Evolutionary conservation across 345 rosid genomes (phyloP), one percentile per base, ranked within the genome.

Genomic region (Rhodomyrtus tomentosa): DNA sequence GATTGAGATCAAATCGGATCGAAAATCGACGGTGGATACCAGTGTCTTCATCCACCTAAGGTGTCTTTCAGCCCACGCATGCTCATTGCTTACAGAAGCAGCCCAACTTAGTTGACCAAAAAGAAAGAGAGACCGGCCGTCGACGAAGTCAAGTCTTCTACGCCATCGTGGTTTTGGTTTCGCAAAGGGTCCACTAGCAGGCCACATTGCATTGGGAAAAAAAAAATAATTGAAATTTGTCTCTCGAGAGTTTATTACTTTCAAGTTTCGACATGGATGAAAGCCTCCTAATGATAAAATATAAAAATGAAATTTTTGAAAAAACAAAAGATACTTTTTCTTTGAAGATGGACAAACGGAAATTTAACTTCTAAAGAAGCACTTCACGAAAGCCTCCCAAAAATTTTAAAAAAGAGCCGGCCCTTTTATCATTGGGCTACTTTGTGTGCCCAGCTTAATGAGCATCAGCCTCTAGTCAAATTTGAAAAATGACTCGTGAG

Each of bases 21-120:
- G 1, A 7, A 11, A 45, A 8, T 9, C 49, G 2, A 7, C 9
- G 10, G 8, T 2, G 10, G 10, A 7, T 45, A 1, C 10, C 2
- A 45, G 49, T 42, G 42, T 1, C 16, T 62, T 15, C 15, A 15
- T n/a, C 2, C 15, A 52, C 10, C 0, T 0, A 7, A 59, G 73
- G 73, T 18, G 45, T 18, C 76, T 68, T 68, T 68, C 76, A 9
- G 76, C 45, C 76, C 76, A 36, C 45, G 45, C 76, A 62, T 62
- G 76, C 76, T 7, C 1, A 4, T 7, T 32, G 42, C 0, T 62
- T 62, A 32, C 1, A 3, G 24, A 32, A 68, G 76, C 25, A 68
- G 76, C 76, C 76, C 76, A 18, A 68, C 21, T 68, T 68, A 36
- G 76, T 68, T 36, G 76, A 68, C 76, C 45, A 36, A 32, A 68